These are phyloP conservation scores for Botrytis cinerea DNA, from an alignment of 2,329 filamentous ascomycete genomes.

Conservation along the genomic window DNA sequence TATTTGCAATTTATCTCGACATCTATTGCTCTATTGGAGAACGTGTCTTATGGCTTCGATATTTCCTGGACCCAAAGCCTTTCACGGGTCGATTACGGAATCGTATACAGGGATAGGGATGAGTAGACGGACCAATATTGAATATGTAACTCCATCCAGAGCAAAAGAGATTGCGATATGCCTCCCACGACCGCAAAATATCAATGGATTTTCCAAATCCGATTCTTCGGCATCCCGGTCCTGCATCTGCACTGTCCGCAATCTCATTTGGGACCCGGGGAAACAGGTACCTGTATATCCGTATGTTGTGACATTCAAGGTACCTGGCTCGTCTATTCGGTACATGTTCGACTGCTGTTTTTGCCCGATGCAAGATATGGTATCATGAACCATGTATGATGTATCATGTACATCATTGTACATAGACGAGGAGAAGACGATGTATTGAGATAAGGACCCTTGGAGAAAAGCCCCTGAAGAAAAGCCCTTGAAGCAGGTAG, in stretches of 20 bases:
- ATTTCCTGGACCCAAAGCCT: not conserved
- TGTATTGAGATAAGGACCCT: not conserved
- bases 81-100: not conserved
- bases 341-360: not conserved
- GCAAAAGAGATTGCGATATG: not conserved
- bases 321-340: not conserved
- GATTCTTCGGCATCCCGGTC: not conserved
- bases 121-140: not conserved
- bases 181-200: not conserved
- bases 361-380: not conserved
- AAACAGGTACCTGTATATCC: not conserved
- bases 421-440: not conserved
- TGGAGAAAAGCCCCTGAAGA: not conserved
- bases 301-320: not conserved
- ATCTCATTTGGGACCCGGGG: not conserved
- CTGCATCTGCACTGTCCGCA: not conserved
- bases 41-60: not conserved
- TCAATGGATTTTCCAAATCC: not conserved
- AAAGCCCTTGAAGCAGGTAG: not conserved
- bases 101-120: not conserved
- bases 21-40: not conserved
- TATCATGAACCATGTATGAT: not conserved
- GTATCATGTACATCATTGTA: not conserved
- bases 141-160: not conserved
- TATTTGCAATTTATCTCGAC: not conserved